Percentiles rank a stretch among this genome's conserved stretches.
These are phyloP conservation scores for Alectoria sarmentosa DNA, from an alignment of 495 filamentous ascomycete species.

Conservation along the genomic window DNA sequence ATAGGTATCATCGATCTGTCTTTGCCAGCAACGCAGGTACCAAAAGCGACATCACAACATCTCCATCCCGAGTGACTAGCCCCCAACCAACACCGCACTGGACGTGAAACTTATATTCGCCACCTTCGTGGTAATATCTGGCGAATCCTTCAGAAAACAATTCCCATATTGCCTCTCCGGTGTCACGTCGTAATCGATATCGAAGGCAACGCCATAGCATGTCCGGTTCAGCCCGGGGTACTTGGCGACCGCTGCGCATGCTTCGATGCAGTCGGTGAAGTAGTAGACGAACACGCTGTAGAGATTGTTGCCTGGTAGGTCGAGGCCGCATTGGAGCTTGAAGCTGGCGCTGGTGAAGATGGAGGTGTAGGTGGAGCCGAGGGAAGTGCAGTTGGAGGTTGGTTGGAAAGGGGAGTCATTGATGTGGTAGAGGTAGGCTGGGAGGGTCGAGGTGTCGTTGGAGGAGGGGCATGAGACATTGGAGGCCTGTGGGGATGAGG, in stretches of 20 bases:
- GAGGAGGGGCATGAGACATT: background rate
- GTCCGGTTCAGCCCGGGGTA: background rate
- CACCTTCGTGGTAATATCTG: too few species aligned
- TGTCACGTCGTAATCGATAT: background rate
- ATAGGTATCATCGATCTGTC: too few species aligned
- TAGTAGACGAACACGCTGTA: background rate
- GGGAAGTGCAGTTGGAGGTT: background rate
- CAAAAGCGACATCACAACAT: too few species aligned
- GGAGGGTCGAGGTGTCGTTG: background rate
- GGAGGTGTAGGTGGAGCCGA: background rate
- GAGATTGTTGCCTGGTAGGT: background rate
- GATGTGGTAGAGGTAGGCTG: background rate
- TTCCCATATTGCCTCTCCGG: background rate
- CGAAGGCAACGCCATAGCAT: background rate
- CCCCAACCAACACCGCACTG: too few species aligned
- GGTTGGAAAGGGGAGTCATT: background rate
- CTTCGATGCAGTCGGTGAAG: background rate
- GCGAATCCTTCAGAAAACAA: background rate
- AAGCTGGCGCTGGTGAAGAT: background rate
- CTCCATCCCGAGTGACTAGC: too few species aligned
- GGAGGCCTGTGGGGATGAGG: background rate
- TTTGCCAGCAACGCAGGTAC: too few species aligned
- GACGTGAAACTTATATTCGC: too few species aligned
- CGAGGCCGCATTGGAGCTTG: background rate
- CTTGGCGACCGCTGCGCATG: background rate